Evolutionary conservation across 2,329 filamentous ascomycete species (phyloP).

Genomic region (Fusarium sp.): DNA sequence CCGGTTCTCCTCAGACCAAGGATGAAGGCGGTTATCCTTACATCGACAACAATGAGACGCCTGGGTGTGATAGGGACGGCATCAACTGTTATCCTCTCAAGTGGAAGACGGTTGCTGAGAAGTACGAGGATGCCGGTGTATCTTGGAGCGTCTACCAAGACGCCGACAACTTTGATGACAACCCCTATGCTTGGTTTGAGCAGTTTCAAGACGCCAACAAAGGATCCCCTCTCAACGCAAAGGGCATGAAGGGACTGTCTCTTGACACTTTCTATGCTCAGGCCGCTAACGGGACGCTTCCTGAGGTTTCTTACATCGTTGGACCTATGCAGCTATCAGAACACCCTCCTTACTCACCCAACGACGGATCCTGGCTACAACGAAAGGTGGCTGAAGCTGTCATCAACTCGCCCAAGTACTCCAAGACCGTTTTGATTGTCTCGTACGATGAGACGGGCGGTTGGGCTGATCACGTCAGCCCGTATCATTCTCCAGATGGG

Average conservation of each 20-base stretch:
- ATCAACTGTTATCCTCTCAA: constrained; percentile 65
- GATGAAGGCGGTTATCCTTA: constrained; percentile 43
- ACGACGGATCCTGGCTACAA: not conserved
- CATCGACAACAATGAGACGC: constrained; percentile 62
- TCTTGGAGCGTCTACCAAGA: constrained; percentile 64
- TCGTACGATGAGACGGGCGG: constrained; percentile 61
- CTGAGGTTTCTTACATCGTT: not conserved
- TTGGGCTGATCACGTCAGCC: constrained; percentile 65
- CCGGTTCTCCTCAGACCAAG: constrained; percentile 47
- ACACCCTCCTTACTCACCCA: not conserved
- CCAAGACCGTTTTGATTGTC: constrained; percentile 59
- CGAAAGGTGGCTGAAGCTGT: not conserved
- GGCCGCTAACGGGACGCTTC: not conserved
- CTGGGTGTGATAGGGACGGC: constrained; percentile 53
- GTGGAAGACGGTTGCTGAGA: constrained; percentile 63
- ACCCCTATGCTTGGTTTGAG: constrained; percentile 63
- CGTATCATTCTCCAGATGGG: constrained; percentile 59
- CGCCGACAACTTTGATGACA: constrained; percentile 64
- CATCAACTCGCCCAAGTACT: not conserved
- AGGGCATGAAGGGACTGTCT: not conserved
- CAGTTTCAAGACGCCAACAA: constrained; percentile 58
- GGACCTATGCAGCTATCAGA: not conserved
- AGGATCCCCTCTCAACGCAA: constrained; percentile 32
- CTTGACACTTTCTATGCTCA: not conserved
- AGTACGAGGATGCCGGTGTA: constrained; percentile 58